Base-by-base conservation (phyloP, 768 basidiomycete genomes). In the Serendipita sp. region DNA sequence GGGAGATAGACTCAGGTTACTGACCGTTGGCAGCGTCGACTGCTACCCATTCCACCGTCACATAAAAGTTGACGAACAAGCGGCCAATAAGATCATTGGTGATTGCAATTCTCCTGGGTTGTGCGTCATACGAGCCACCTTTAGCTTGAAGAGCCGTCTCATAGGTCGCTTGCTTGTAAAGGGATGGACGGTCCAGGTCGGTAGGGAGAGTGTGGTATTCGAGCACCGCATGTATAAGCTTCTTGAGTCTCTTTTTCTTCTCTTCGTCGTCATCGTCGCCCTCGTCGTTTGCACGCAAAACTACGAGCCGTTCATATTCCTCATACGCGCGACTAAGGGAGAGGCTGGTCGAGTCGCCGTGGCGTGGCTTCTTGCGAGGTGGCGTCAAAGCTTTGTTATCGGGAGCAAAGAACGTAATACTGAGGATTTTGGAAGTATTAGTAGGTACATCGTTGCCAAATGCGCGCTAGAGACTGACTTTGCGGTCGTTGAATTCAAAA, bases 121-220 rank as follows among this genome's bases (percentile, higher is more conserved):
- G 69, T 3, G 72, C 72, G 61, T 76, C 79, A 42, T 79, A 70
- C 1, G 74, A 73, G 9, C 76, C 75, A 51, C 77, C 72, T 3
- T 70, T 66, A 4, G 80, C 71, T 5, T 72, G 70, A 30, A 83
- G 71, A 31, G 75, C 72, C 0, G 80, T 81, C 5, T 79, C 73
- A 60, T 77, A 78, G 0, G 84, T 86, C 3, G 76, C 76, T 69
- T 84, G 83, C 66, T 75, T 72, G 7, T 76, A 75, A 20, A 85
- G 75, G 13, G 74, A 73, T 14, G 65, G 62, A 0, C 71, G 69
- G 62, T 75, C 71, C 64, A 71, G 71, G 60, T 71, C 72, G 61
- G 70, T 66, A 28, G 78, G 78, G 7, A 86, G 71, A 48, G 79
- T 77, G 69, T 82, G 82, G 70, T 83, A 86, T 22, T 76, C 74